These are phyloP conservation scores for Tylopilus sp. DNA, from an alignment of 1,284 basidiomycete genomes.

Conservation along the genomic window DNA sequence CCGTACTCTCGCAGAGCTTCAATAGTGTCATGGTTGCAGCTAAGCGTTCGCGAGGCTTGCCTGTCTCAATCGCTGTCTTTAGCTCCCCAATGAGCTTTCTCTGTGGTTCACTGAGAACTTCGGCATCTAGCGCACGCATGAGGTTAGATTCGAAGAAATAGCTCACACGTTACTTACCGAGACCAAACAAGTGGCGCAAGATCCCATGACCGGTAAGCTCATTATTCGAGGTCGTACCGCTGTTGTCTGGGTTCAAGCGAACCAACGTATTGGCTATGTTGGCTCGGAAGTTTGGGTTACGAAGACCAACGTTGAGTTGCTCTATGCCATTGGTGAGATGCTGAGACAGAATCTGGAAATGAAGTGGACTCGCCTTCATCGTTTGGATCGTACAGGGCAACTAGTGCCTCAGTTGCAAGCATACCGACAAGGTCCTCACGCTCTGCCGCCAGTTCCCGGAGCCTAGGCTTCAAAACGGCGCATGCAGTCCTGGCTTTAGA, in stretches of 20 bases:
- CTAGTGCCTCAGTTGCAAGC: not conserved
- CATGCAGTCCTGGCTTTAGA: not conserved
- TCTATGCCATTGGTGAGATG: not conserved
- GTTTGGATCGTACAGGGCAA: not conserved
- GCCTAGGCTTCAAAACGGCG: not conserved
- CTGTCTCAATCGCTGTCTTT: not conserved
- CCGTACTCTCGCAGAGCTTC: conserved; percentile 4
- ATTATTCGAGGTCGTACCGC: not conserved
- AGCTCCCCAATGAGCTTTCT: not conserved
- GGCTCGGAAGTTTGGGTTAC: not conserved
- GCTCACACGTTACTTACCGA: not conserved
- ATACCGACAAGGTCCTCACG: not conserved
- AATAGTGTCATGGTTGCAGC: conserved; percentile 9
- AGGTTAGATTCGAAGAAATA: not conserved
- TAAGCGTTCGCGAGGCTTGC: not conserved
- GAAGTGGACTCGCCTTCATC: not conserved
- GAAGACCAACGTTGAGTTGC: not conserved
- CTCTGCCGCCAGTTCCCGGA: not conserved
- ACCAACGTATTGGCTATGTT: not conserved
- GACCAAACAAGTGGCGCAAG: conserved; percentile 1
- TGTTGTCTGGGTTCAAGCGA: not conserved
- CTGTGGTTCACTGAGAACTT: not conserved
- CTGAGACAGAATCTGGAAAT: not conserved
- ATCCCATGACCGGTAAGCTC: not conserved
- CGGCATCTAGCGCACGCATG: not conserved